phyloP scores from a whole-genome alignment of 441 rosid genomes.

The Jatropha multifida region DNA sequence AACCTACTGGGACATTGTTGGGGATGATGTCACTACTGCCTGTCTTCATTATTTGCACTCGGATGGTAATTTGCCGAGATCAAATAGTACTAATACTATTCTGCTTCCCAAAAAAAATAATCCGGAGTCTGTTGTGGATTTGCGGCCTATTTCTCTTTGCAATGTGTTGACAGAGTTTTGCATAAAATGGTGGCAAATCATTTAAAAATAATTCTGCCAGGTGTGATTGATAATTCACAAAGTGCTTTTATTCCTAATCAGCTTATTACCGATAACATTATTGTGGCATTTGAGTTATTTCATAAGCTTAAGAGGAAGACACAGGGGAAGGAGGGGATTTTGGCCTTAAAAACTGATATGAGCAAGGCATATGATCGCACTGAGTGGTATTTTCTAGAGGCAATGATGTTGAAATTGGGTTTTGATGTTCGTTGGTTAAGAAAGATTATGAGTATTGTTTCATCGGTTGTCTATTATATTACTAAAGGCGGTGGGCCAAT shows the following conservation, averaged over 20 bases:
- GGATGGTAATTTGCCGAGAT: background rate
- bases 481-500: too few species aligned
- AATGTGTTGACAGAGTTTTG: background rate
- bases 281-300: background rate
- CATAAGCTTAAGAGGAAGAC: background rate
- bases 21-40: background rate
- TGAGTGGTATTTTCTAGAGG: too few species aligned
- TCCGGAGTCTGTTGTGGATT: background rate
- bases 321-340: background rate
- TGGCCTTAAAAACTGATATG: background rate
- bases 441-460: too few species aligned
- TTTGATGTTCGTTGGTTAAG: too few species aligned
- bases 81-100: background rate
- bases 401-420: too few species aligned
- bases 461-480: too few species aligned
- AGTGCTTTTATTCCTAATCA: background rate
- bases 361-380: background rate
- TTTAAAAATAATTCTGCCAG: background rate
- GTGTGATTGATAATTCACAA: background rate
- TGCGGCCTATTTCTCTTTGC: background rate
- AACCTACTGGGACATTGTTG: background rate
- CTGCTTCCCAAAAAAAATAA: too few species aligned
- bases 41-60: too few species aligned
- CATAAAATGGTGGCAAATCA: background rate
- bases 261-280: background rate